Evolutionary conservation across 257 asterid species (phyloP), one percentile per base, ranked within the genome.

Genomic region (Eucommia ulmoides): DNA sequence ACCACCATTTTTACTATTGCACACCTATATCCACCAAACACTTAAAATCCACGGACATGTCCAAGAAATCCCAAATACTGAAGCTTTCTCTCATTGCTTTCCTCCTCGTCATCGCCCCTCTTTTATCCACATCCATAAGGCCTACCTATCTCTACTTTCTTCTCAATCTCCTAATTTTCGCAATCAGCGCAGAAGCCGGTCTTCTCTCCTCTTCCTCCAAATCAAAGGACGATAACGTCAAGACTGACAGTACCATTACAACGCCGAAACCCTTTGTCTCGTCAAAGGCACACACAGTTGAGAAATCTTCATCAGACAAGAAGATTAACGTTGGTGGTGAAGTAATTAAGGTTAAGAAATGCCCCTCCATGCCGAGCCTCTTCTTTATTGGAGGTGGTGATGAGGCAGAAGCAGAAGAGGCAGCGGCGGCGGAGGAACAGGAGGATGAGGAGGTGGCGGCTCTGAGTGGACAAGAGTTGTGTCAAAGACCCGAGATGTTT

Each of bases 151-250:
- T 82, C 52, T 78, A 73, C 52, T 76, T 78, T 53, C 49, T 78
- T 18, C 59, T 78, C 42, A 73, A 78, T 63, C 59, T 82, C 38
- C 73, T 82, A 45, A 71, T 82, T 44, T 56, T 82, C 12, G 53
- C 69, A 5, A 58, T 82, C 18, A 85, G 83, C 15, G 81, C 74
- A 0, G 85, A 82, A 35, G 76, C 85, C 23, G 93, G 93, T 48
- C 73, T 82, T 45, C 65, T 77, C 47, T n/a, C n/a, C n/a, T n/a
- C n/a, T n/a, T 58, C 75, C 22, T 58, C 48, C 17, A 58, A 66
- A 52, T 9, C 67, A 6, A 17, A 61, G 48, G 63, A 65, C 21
- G 33, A 38, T n/a, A n/a, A n/a, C 23, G 50, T 63, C 60, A 50
- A 55, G 57, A 19, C 49, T 20, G 20, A 25, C 25, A 0, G 24